Base-by-base conservation (phyloP, 2,329 filamentous ascomycete species). In the Aspergillus caelatus region DNA sequence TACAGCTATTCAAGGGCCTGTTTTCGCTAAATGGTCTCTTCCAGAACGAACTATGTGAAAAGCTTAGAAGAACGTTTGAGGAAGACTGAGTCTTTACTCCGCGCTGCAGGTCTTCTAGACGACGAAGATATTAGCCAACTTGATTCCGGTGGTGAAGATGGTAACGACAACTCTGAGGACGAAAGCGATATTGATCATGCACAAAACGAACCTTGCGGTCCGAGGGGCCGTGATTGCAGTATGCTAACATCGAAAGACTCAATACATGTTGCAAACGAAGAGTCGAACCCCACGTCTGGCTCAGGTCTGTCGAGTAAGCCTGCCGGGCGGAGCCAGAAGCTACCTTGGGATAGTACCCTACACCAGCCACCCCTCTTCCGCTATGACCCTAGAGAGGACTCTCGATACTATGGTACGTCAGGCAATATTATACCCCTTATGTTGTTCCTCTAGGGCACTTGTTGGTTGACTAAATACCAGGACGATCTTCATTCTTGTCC, bases 401-500 rank as follows among this genome's bases (percentile, higher is more conserved):
- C 93, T 12, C 85, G 93, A 78, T 98, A 96, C 76, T 95, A 96
- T 70, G 70, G 67, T 74, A 65, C 34, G 69, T 53, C 46, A 43
- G 48, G 57, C 12, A 16, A 3, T n/a, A 10, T 34, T 16, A 26
- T 34, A 16, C 10, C 3, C 36, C 3, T 21, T 23, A 14, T 21
- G 28, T 48, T 34, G 14, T 34, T 52, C 11, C 30, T n/a, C 28
- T 32, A n/a, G 14, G n/a, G 19, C 8, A 14, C 19, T 16, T 28
- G 32, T n/a, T 59, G 19, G 45, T 58, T 53, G 62, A 39, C 26
- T 12, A 32, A 7, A 9, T 34, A 10, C 4, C 46, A 94, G 92
- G 94, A 34, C 96, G 92, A 1, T 96, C 93, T 0, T 97, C 94
- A 5, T 93, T 93, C 14, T 95, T 97, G 78, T 97, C 94, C 62